Conservation (phyloP, 176 grass and related monocot species). For the Chloris gayana region DNA sequence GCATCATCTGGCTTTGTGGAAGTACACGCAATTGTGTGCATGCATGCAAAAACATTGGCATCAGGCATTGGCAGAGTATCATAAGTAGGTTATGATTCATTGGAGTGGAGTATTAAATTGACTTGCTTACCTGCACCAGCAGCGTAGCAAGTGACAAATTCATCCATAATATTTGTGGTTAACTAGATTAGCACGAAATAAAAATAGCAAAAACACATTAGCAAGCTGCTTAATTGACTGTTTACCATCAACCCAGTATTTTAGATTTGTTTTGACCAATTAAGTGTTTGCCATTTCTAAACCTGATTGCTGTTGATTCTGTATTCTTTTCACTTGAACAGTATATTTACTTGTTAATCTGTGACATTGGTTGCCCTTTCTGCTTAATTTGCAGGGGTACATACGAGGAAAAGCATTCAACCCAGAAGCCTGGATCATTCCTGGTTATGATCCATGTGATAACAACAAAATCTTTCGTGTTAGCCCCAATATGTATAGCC, state of each 20-base stretch:
- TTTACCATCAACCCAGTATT: neutral
- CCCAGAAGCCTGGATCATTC: constrained; percentile 64
- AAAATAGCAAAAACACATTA: neutral
- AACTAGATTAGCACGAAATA: neutral
- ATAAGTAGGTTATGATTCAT: too few species aligned
- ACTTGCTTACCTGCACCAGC: neutral
- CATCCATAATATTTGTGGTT: neutral
- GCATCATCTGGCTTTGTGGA: neutral
- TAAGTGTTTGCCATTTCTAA: neutral
- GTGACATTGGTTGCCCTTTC: constrained; percentile 22
- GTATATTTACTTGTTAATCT: constrained; percentile 2
- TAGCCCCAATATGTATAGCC: constrained; percentile 42
- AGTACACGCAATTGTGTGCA: neutral
- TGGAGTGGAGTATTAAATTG: neutral
- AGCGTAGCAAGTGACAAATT: neutral
- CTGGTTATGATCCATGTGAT: constrained; percentile 28
- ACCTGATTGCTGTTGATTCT: neutral
- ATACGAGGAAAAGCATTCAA: constrained; percentile 53
- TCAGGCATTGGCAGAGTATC: too few species aligned
- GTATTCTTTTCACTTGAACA: neutral
- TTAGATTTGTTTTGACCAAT: neutral
- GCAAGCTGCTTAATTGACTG: neutral
- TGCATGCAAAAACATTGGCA: too few species aligned
- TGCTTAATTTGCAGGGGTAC: constrained; percentile 62
- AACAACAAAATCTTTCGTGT: constrained; percentile 23